A percentile compares a stretch with the other conserved stretches of the same genome.
phyloP scores from a whole-genome alignment of 1,139 yeast species.

The Kodamaea sp. region DNA sequence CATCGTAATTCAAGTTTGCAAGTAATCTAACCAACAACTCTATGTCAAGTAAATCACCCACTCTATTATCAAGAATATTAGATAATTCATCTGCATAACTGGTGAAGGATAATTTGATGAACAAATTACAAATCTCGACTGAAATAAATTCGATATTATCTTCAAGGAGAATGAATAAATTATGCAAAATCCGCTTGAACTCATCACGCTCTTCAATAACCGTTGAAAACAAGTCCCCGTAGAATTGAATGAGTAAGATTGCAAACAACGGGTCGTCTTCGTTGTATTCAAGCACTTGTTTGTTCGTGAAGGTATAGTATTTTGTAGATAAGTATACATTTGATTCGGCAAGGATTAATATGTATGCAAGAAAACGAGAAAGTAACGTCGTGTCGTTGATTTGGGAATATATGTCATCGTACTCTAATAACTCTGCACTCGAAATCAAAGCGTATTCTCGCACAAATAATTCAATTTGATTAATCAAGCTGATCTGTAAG shows the following conservation, averaged over 20 bases:
- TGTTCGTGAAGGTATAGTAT: conserved; percentile 11
- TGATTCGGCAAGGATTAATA: conserved; percentile 14
- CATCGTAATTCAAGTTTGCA: conserved; percentile 17
- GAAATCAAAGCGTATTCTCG: conserved; percentile 1
- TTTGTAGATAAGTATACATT: conserved; percentile 8
- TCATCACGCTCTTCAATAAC: conserved; percentile 8
- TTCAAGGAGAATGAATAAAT: conserved; percentile 2
- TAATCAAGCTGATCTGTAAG: conserved; percentile 14
- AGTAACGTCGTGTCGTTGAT: conserved; percentile 11
- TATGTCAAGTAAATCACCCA: conserved; percentile 18
- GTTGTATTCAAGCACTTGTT: conserved; percentile 12
- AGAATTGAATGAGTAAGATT: conserved; percentile 28
- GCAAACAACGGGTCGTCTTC: conserved; percentile 26
- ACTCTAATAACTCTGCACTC: conserved; percentile 6
- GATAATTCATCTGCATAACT: conserved; percentile 9
- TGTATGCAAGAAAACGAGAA: conserved; percentile 26
- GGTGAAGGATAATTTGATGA: conserved; percentile 13
- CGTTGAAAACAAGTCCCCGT: conserved; percentile 10
- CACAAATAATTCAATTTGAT: conserved; percentile 20
- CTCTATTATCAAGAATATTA: not conserved
- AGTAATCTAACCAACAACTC: conserved; percentile 22
- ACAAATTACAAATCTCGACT: conserved; percentile 20
- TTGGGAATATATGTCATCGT: conserved; percentile 6
- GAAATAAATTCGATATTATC: conserved; percentile 4
- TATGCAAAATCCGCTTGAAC: conserved; percentile 15